Conservation (phyloP, 2,329 filamentous ascomycete genomes). For the Bisporella sp. region DNA sequence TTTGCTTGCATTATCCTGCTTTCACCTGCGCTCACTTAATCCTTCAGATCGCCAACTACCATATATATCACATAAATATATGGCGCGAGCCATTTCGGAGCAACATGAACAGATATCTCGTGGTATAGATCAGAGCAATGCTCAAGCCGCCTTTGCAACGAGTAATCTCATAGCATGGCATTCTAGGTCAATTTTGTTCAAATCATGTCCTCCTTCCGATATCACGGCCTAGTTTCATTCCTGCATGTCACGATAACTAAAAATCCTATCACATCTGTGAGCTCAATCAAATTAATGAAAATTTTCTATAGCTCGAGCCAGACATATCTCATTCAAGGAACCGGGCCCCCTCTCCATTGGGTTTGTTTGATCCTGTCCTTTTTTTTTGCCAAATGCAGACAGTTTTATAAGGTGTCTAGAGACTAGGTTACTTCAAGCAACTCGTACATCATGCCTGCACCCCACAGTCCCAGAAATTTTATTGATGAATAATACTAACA, state of each 20-base stretch:
- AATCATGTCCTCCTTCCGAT: too few species aligned
- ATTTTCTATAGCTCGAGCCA: slow-evolving; percentile 51
- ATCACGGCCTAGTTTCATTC: too few species aligned
- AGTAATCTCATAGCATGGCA: slow-evolving; percentile 47
- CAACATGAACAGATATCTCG: slow-evolving; percentile 47
- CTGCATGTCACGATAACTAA: too few species aligned
- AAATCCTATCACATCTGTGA: too few species aligned
- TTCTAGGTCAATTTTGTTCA: too few species aligned
- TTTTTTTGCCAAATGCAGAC: too few species aligned
- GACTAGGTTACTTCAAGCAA: too few species aligned
- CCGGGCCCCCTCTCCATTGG: slow-evolving; percentile 51
- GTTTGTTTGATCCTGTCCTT: slow-evolving; percentile 35
- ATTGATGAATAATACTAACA: too few species aligned
- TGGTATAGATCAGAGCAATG: slow-evolving; percentile 50
- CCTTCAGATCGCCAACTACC: slow-evolving; percentile 48
- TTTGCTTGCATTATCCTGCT: slow-evolving; percentile 53
- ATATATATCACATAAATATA: slow-evolving; percentile 53
- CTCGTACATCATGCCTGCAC: too few species aligned
- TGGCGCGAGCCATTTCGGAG: slow-evolving; percentile 50
- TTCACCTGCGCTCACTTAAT: slow-evolving; percentile 48
- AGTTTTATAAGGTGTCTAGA: too few species aligned
- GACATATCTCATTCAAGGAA: slow-evolving; percentile 44
- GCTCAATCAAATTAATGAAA: too few species aligned
- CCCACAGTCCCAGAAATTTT: too few species aligned
- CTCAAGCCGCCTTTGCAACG: slow-evolving; percentile 53